phyloP scores from a whole-genome alignment of 495 filamentous ascomycete genomes.

The Peziza echinospora region DNA sequence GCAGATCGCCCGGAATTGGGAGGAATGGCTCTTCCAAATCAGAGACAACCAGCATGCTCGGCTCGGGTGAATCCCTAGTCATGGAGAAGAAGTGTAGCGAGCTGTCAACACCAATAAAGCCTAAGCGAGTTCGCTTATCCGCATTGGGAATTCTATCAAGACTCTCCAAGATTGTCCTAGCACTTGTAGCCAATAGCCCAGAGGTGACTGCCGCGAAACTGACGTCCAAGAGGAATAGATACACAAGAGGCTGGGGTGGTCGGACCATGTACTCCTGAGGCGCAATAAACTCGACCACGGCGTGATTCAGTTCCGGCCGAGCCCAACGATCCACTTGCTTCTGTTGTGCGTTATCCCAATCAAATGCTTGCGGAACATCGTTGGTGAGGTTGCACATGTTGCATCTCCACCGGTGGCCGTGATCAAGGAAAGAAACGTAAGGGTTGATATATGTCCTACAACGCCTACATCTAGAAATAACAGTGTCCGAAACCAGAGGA shows the following conservation, averaged over 20 bases:
- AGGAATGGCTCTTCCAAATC: slow-evolving; percentile 95
- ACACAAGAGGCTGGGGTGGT: slow-evolving; percentile 90
- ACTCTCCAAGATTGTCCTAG: slow-evolving; percentile 84
- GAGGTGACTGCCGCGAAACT: slow-evolving; percentile 79
- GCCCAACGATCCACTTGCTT: slow-evolving; percentile 78
- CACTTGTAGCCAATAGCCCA: slow-evolving; percentile 84
- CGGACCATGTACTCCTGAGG: slow-evolving; percentile 99
- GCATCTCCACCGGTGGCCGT: slow-evolving; percentile 93
- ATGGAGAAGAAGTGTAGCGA: slow-evolving; percentile 91
- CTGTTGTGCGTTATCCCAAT: slow-evolving; percentile 84
- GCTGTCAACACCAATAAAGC: slow-evolving; percentile 89
- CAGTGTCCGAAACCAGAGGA: slow-evolving; percentile 84
- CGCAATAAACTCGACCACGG: slow-evolving; percentile 89
- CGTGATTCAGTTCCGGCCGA: slow-evolving; percentile 74
- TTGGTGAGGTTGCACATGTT: slow-evolving; percentile 99
- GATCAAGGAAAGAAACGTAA: slow-evolving; percentile 85
- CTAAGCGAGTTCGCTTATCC: slow-evolving; percentile 72
- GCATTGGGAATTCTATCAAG: slow-evolving; percentile 93
- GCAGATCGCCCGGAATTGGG: slow-evolving; percentile 75
- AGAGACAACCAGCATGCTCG: slow-evolving; percentile 79
- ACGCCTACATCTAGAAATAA: slow-evolving; percentile 85
- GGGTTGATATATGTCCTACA: slow-evolving; percentile 96
- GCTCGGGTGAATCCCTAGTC: slow-evolving; percentile 66
- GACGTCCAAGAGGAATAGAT: slow-evolving; percentile 92
- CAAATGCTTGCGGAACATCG: slow-evolving; percentile 93